These are phyloP conservation scores for Zymoseptoria tritici DNA, from an alignment of 2,329 filamentous ascomycete species.

Conservation along the genomic window DNA sequence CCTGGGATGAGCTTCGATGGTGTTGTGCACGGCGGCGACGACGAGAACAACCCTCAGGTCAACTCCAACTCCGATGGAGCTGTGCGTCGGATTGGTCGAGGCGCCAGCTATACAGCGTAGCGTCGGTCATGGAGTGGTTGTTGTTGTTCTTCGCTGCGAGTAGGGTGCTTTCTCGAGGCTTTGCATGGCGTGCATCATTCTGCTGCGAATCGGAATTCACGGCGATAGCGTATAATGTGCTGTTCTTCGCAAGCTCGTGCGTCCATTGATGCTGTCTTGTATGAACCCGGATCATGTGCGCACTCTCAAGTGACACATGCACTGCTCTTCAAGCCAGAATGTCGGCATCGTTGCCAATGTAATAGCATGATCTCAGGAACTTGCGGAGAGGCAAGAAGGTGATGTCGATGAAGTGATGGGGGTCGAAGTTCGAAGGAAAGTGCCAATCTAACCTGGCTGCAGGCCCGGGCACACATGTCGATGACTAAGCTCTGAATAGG, in stretches of 20 bases:
- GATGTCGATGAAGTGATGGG: neutral
- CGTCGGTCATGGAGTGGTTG: neutral
- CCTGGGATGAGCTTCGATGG: neutral
- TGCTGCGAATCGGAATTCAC: too few relatives aligned
- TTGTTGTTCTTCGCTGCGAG: neutral
- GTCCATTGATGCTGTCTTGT: too few relatives aligned
- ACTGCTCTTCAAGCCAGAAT: too few relatives aligned
- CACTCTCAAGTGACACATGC: too few relatives aligned
- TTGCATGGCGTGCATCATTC: neutral
- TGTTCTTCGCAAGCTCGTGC: too few relatives aligned
- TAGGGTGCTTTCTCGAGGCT: neutral
- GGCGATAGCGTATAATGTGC: too few relatives aligned
- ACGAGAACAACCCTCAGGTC: neutral
- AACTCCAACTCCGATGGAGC: neutral
- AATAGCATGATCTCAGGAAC: neutral
- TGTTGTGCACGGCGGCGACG: neutral
- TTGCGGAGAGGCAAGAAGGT: neutral
- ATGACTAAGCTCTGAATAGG: neutral
- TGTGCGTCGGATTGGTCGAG: conserved; percentile 4
- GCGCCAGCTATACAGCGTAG: conserved; percentile 8
- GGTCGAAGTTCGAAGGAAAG: neutral
- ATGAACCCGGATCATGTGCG: too few relatives aligned
- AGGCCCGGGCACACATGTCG: too few relatives aligned
- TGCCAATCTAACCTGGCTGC: neutral
- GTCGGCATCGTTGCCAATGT: neutral